A percentile compares a stretch with the other conserved stretches of the same genome.
Evolutionary conservation across 805 yeast species (phyloP).

Genomic region (Brettanomyces naardenensis): DNA sequence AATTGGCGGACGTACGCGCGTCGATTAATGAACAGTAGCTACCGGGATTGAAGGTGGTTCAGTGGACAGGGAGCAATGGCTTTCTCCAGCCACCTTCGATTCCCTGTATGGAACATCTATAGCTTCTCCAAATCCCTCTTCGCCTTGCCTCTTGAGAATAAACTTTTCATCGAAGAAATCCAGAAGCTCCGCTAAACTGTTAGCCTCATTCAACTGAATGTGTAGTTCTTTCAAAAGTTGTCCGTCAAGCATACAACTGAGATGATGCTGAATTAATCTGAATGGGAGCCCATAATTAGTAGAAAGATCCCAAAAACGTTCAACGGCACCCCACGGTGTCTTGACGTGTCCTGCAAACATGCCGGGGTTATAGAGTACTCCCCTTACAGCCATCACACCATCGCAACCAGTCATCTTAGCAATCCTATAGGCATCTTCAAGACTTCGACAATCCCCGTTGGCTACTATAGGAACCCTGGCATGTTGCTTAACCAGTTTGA

Average conservation of each 20-base stretch:
- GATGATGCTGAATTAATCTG: slow-evolving; percentile 78
- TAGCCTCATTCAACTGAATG: slow-evolving; percentile 57
- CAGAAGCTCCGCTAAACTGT: slow-evolving; percentile 51
- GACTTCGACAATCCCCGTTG: slow-evolving; percentile 85
- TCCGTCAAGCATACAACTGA: slow-evolving; percentile 76
- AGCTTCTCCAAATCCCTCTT: slow-evolving; percentile 56
- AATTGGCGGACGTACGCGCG: too few species aligned
- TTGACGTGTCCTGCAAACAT: slow-evolving; percentile 63
- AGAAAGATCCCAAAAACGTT: slow-evolving; percentile 70
- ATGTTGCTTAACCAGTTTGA: slow-evolving; percentile 51
- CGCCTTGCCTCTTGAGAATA: slow-evolving; percentile 56
- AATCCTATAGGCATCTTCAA: slow-evolving; percentile 58
- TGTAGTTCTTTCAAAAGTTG: slow-evolving; percentile 38
- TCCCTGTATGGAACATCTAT: slow-evolving; percentile 20
- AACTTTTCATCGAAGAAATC: slow-evolving; percentile 80
- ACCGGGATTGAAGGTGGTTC: too few species aligned
- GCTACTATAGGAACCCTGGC: slow-evolving; percentile 81
- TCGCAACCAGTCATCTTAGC: slow-evolving; percentile 65
- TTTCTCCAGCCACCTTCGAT: too few species aligned
- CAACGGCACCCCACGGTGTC: slow-evolving; percentile 91
- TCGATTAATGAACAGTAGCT: too few species aligned
- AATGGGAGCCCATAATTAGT: slow-evolving; percentile 80
- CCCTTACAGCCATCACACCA: slow-evolving; percentile 96
- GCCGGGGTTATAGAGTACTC: slow-evolving; percentile 80
- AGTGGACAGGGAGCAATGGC: too few species aligned